Base-by-base conservation (phyloP, 441 rosid species). In the Adansonia madagascariensis region DNA sequence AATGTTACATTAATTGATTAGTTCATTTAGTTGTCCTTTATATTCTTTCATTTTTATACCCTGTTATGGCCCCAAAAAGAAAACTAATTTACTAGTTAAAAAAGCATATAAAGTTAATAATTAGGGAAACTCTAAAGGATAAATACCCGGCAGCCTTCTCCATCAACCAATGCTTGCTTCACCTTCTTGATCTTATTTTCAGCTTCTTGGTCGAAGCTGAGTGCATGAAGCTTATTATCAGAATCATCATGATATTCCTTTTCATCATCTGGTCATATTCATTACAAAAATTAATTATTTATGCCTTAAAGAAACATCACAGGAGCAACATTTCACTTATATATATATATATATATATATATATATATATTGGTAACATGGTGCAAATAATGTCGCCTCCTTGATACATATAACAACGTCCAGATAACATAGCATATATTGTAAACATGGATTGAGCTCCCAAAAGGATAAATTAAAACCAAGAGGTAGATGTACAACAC, bases 61-160 rank as follows among this genome's bases (percentile, higher is more conserved):
- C 62, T 52, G 53, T 31, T 8, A 43, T 6, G 62, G 5, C 31
- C 22, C 62, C 9, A 53, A 53, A 71, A 71, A 31, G 4, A 31
- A 53, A 53, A 71, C 22, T 22, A 7, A 14, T 49, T 27, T 41
- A 24, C 50, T 49, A 69, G 14, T 24, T 11, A 22, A 12, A 69
- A 49, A 57, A 14, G 7, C 41, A 49, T 49, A 49, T 24, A 70
- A 50, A 24, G 2, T 69, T 24, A 49, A 47, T 24, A 56, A 9
- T 57, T 53, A 76, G 77, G 71, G 71, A 81, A 50, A 55, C n/a
- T 35, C 56, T 74, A 75, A 10, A 75, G 47, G 47, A 15, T 64
- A 52, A 64, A 63, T 91, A 96, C 99, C 94, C 90, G 91, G 78
- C 99, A 96, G 84, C 98, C 99, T 91, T 96, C 98, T 80, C 91